A percentile compares a stretch with the other conserved stretches of the same genome.
phyloP scores from a whole-genome alignment of 441 rosid species.

The Pelargonium citronellum region DNA sequence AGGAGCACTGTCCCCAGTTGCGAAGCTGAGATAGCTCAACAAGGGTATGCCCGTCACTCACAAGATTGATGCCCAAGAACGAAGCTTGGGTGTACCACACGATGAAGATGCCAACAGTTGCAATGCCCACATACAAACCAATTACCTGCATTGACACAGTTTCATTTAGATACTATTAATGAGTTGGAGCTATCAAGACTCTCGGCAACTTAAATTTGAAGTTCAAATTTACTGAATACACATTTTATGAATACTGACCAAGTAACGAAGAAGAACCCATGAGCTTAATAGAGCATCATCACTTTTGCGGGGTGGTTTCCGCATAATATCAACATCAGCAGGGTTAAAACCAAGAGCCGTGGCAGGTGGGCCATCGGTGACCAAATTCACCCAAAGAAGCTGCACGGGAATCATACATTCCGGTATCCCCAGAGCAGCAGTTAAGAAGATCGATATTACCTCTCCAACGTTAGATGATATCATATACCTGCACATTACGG shows the following conservation, averaged over 20 bases:
- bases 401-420: conserved; percentile 47
- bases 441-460: conserved; percentile 45
- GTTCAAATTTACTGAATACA: no score
- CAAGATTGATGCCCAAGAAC: conserved; percentile 39
- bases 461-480: conserved; percentile 50
- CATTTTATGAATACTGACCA: conserved; percentile 26
- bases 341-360: conserved; percentile 52
- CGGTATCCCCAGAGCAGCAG: conserved; percentile 48
- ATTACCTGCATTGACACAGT: conserved; percentile 31
- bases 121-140: conserved; percentile 40
- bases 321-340: conserved; percentile 43
- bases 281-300: conserved; percentile 38
- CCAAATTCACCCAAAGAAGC: conserved; percentile 53
- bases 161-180: conserved; percentile 19
- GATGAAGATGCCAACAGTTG: conserved; percentile 41
- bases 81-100: conserved; percentile 43
- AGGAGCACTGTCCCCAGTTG: conserved; percentile 42
- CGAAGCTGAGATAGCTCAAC: conserved; percentile 37
- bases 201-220: no score
- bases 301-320: conserved; percentile 46
- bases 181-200: no score
- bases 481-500: conserved; percentile 36
- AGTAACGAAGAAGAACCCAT: conserved; percentile 47
- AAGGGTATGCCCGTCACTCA: conserved; percentile 40
- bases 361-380: conserved; percentile 51